Conservation (phyloP, 768 basidiomycete species). For the Hydnomerulius pinastri region DNA sequence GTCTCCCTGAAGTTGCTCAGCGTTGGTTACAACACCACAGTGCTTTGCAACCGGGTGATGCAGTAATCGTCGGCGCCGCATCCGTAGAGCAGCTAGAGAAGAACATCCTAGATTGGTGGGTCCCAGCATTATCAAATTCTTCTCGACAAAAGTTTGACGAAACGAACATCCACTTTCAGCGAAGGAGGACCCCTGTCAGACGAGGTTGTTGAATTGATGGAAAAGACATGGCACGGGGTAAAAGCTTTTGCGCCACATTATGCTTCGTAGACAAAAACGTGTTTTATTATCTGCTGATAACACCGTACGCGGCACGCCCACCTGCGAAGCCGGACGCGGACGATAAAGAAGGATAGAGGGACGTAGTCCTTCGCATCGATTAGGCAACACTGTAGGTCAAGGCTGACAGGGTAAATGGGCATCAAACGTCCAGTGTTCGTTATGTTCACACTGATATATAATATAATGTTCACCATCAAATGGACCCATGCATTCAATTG, state of each 20-base stretch:
- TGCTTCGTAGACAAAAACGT: constrained; percentile 3
- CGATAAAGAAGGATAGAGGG: neutral
- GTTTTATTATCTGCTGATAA: neutral
- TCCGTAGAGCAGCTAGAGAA: constrained; percentile 38
- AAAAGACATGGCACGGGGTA: constrained; percentile 10
- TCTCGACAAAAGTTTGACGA: neutral
- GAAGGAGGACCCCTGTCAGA: constrained; percentile 17
- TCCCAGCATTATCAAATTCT: constrained; percentile 1
- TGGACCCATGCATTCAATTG: neutral
- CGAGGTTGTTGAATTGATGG: constrained; percentile 10
- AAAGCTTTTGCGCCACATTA: constrained; percentile 11
- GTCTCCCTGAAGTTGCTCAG: constrained; percentile 10
- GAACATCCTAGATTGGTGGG: constrained; percentile 13
- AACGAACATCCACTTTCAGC: constrained; percentile 15
- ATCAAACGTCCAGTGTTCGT: too few species aligned
- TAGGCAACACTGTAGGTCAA: neutral
- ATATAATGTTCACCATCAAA: too few species aligned
- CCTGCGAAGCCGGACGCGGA: neutral
- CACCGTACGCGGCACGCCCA: neutral
- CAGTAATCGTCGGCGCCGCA: constrained; percentile 41
- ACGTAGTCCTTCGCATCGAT: too few species aligned
- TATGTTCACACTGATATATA: too few species aligned
- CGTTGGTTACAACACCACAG: constrained; percentile 24
- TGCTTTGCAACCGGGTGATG: constrained; percentile 19
- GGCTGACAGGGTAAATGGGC: neutral